Conservation (phyloP, 176 grass and related monocot species). For the Musa beccarii region DNA sequence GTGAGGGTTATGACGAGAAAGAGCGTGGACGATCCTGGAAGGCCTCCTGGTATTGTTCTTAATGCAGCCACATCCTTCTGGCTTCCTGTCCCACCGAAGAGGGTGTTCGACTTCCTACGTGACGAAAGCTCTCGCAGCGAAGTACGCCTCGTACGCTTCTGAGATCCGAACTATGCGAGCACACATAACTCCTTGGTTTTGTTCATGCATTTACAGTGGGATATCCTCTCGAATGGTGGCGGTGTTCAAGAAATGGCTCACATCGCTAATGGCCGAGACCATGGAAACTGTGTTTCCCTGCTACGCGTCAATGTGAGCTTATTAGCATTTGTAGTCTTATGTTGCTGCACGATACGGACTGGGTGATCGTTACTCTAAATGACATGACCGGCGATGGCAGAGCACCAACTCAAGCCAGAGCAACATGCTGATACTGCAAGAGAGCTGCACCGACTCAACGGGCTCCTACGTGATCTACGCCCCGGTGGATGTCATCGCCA, state of each 20-base stretch:
- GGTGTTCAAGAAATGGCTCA: slow-evolving; percentile 17
- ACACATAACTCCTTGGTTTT: not conserved
- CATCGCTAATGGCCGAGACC: slow-evolving; percentile 14
- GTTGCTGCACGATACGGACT: too few species aligned
- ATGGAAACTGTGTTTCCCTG: slow-evolving; percentile 10
- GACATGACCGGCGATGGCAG: not conserved
- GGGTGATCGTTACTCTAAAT: too few species aligned
- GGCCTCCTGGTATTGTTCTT: slow-evolving; percentile 86
- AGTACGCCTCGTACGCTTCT: slow-evolving; percentile 14
- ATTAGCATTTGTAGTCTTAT: too few species aligned
- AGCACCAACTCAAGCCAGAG: slow-evolving; percentile 10
- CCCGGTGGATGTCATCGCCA: slow-evolving; percentile 13
- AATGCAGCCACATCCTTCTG: slow-evolving; percentile 96
- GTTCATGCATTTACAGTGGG: not conserved
- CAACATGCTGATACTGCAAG: slow-evolving; percentile 20
- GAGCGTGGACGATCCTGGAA: slow-evolving; percentile 83
- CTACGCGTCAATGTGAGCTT: slow-evolving; percentile 1
- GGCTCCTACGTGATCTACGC: slow-evolving; percentile 20
- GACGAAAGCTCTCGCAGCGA: slow-evolving; percentile 84
- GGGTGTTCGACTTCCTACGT: slow-evolving; percentile 92
- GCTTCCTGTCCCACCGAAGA: slow-evolving; percentile 71
- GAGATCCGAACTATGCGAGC: not conserved
- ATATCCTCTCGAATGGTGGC: slow-evolving; percentile 14
- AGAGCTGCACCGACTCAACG: slow-evolving; percentile 15
- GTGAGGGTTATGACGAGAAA: slow-evolving; percentile 97